phyloP scores from a whole-genome alignment of 768 basidiomycete genomes.

The Russula foetens region DNA sequence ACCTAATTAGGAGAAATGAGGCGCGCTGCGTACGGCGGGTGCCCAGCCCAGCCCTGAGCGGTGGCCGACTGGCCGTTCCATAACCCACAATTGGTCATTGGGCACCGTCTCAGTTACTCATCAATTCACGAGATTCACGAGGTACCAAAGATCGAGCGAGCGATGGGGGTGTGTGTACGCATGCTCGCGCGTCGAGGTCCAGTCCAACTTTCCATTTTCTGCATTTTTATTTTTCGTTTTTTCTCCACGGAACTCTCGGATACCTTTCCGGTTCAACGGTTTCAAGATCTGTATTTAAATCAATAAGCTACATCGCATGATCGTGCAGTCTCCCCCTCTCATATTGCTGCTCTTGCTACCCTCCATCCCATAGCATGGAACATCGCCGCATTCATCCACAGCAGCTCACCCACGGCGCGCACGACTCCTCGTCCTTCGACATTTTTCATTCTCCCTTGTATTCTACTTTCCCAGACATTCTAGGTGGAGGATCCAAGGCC shows the following conservation, averaged over 20 bases:
- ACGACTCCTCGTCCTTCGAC: background rate
- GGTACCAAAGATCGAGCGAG: conserved; percentile 17
- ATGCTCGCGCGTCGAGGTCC: conserved; percentile 8
- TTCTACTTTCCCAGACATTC: background rate
- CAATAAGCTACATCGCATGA: conserved; percentile 3
- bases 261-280: background rate
- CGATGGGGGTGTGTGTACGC: background rate
- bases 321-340: background rate
- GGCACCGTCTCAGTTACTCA: conserved; percentile 11
- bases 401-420: conserved; percentile 1
- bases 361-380: background rate
- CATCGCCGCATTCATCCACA: conserved; percentile 1
- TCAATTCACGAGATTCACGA: conserved; percentile 18
- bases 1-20: background rate
- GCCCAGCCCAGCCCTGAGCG: background rate
- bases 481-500: background rate
- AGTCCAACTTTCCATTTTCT: conserved; percentile 6
- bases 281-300: conserved; percentile 16
- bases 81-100: conserved; percentile 1
- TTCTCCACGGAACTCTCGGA: conserved; percentile 13
- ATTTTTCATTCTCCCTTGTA: conserved; percentile 4
- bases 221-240: conserved; percentile 10
- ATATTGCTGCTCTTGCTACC: background rate
- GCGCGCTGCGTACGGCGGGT: background rate
- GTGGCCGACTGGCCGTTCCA: background rate